Percentiles rank a stretch among this genome's conserved stretches.
phyloP scores from a whole-genome alignment of 78 protist genomes.

The Dictyostelium discoideum region DNA sequence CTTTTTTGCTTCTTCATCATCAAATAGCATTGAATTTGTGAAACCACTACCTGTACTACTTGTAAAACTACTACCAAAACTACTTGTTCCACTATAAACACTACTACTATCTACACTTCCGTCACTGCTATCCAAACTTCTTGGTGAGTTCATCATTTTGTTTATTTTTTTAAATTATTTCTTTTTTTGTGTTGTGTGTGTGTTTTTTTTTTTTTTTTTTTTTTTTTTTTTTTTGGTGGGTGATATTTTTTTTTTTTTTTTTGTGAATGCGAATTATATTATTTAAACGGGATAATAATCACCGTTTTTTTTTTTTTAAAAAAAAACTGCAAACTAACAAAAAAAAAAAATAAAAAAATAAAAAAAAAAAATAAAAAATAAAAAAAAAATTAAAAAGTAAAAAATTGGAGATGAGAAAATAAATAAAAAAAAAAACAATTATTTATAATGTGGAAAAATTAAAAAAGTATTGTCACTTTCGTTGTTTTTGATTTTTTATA shows the following conservation, averaged over 20 bases:
- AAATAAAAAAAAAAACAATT: no score
- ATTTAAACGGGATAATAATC: not conserved
- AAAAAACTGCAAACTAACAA: not conserved
- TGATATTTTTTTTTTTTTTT: not conserved
- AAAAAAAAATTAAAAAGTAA: not conserved
- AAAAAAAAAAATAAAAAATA: not conserved
- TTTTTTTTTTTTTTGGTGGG: not conserved
- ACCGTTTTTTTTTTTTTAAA: not conserved
- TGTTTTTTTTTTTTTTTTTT: not conserved
- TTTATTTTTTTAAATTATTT: not conserved
- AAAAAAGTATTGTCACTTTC: not conserved
- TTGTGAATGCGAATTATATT: not conserved
- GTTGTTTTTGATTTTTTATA: not conserved
- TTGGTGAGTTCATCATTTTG: constrained; percentile 6
- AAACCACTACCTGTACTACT: constrained; percentile 8
- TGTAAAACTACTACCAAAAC: constrained; percentile 1
- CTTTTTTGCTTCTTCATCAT: constrained; percentile 27
- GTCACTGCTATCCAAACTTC: constrained; percentile 10
- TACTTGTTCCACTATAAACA: not conserved
- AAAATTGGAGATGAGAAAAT: not conserved
- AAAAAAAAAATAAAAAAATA: not conserved
- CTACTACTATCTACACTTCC: constrained; percentile 26
- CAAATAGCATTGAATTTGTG: not conserved
- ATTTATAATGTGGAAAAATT: no score
- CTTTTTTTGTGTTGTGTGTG: not conserved